A percentile compares a stretch with the other conserved stretches of the same genome.
Evolutionary conservation across 768 basidiomycete genomes (phyloP).

Genomic region (Russula dissimulans): DNA sequence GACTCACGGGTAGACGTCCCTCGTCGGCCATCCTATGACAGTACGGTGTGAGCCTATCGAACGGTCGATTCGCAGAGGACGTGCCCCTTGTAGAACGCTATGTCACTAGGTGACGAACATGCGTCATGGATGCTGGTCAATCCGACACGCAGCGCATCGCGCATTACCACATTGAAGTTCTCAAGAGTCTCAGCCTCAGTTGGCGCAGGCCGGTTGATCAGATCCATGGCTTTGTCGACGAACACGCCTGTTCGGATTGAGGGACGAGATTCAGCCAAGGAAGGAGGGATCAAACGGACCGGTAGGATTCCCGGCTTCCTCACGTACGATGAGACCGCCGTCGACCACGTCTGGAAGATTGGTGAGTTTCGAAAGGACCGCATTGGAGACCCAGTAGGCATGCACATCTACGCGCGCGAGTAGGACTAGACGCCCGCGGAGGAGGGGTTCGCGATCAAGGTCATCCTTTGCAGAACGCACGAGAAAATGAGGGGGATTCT

Average conservation of each 20-base stretch:
- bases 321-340: slow-evolving; percentile 68
- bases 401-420: slow-evolving; percentile 76
- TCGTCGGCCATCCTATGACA: slow-evolving; percentile 54
- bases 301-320: slow-evolving; percentile 52
- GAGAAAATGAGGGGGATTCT: background rate
- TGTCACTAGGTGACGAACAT: slow-evolving; percentile 35
- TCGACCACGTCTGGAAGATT: slow-evolving; percentile 52
- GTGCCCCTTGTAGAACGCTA: slow-evolving; percentile 60
- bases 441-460: slow-evolving; percentile 57
- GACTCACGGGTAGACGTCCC: slow-evolving; percentile 56
- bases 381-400: slow-evolving; percentile 76
- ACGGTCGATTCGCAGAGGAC: slow-evolving; percentile 18
- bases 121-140: slow-evolving; percentile 89
- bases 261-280: background rate
- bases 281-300: slow-evolving; percentile 33
- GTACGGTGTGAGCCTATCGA: background rate
- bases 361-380: slow-evolving; percentile 55
- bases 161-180: slow-evolving; percentile 57
- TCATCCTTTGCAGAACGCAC: slow-evolving; percentile 42
- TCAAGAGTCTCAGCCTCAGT: slow-evolving; percentile 43
- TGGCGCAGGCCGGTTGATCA: slow-evolving; percentile 61
- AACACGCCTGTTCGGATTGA: slow-evolving; percentile 45
- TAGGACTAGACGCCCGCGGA: slow-evolving; percentile 61
- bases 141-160: slow-evolving; percentile 67
- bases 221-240: slow-evolving; percentile 78